These are phyloP conservation scores for Cadophora malorum DNA, from an alignment of 2,329 filamentous ascomycete genomes.

Conservation along the genomic window DNA sequence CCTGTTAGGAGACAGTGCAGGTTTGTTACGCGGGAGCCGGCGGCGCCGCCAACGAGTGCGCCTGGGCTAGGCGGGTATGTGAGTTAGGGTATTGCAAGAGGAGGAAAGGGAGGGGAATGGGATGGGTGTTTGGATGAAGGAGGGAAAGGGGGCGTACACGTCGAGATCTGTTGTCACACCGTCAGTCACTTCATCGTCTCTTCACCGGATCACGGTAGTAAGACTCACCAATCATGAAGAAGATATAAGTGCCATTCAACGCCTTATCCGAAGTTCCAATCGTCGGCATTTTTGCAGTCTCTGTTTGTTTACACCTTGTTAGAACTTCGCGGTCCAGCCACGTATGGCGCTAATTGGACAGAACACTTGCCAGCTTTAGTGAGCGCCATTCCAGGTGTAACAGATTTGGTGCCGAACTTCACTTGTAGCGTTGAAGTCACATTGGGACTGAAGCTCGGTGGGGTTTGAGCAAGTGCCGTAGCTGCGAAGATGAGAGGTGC, in stretches of 20 bases:
- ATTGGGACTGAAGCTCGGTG: conserved; percentile 27
- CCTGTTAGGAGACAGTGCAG: conserved; percentile 30
- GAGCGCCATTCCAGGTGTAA: conserved; percentile 27
- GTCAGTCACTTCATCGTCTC: not conserved
- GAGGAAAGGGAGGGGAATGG: not conserved
- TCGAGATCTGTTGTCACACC: conserved; percentile 25
- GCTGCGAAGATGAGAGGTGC: conserved; percentile 11
- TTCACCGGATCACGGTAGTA: not conserved
- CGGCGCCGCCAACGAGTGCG: conserved; percentile 6
- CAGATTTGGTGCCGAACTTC: conserved; percentile 23
- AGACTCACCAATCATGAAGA: conserved; percentile 29
- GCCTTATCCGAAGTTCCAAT: conserved; percentile 26
- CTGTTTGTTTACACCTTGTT: conserved; percentile 1
- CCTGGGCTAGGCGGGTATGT: not conserved
- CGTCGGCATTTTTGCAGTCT: conserved; percentile 26
- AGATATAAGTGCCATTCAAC: conserved; percentile 29
- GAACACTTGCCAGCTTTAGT: conserved; percentile 25
- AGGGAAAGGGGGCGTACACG: conserved; percentile 17
- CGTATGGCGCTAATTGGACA: too few relatives aligned
- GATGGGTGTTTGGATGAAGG: not conserved
- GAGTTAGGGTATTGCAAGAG: not conserved
- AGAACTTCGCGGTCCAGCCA: not conserved
- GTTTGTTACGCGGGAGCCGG: conserved; percentile 21
- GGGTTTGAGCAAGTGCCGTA: conserved; percentile 25
- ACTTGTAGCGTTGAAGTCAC: conserved; percentile 28